Base-by-base conservation (phyloP, 306 rosid species). In the Sphenostylis stenocarpa region DNA sequence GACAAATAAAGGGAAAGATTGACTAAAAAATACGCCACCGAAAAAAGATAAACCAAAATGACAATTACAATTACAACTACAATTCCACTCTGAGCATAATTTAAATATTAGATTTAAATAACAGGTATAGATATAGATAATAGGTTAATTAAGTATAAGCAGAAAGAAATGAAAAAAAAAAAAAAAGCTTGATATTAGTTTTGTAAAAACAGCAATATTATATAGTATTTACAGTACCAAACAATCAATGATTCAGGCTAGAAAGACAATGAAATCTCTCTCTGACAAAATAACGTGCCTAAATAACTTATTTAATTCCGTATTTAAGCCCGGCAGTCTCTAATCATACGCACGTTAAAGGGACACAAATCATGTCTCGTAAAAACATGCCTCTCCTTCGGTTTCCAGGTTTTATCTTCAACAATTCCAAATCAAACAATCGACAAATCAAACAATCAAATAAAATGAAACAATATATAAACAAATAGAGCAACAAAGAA, bases 121-220 rank as follows among this genome's bases (percentile, higher is more conserved):
- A 36, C 2, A 8, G 41, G 41, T 1, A 7, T 2, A 36, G 9
- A 36, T 29, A 29, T 29, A 3, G 33, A 31, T 38, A 8, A 38
- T 8, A 38, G 9, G 43, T 23, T 24, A 79, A 34, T 2, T 23
- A 39, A 1, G 5, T 9, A 38, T 6, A 60, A 76, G 24, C 68
- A 77, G 51, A 65, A 76, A 7, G 48, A 33, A 26, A 26, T 26
- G 28, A 26, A 26, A 26, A 26, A 26, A 63, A 52, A 41, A 31
- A 78, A 19, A 16, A 24, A 4, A 39, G 72, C 68, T 38, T 13
- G 38, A 39, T 33, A 72, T 39, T 3, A 63, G 48, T 72, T 79
- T 57, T 60, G 1, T 8, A 62, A 70, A 72, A 76, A 31, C 67
- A 77, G 79, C 24, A 81, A 58, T 17, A 33, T 74, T 78, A 15